A percentile compares a stretch with the other conserved stretches of the same genome.
Evolutionary conservation across 1,284 basidiomycete species (phyloP).

Genomic region (Fomitopsis palustris): DNA sequence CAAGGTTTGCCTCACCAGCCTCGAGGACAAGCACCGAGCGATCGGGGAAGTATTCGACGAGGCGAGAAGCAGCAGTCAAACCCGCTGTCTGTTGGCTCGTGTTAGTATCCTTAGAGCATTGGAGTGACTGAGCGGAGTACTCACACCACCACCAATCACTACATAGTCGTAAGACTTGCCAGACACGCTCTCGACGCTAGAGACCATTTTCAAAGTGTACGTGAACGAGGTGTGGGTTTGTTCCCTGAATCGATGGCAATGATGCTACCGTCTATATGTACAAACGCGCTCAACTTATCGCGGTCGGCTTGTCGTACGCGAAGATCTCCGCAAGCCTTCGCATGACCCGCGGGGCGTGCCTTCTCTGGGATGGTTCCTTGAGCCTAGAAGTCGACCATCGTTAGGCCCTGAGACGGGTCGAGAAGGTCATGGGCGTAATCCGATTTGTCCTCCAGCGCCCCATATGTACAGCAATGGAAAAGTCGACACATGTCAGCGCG

Average conservation of each 20-base stretch:
- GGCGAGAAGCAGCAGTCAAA: neutral
- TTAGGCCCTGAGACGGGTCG: neutral
- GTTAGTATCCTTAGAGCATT: neutral
- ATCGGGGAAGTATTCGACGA: slow-evolving; percentile 5
- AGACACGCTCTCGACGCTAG: neutral
- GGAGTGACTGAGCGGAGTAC: neutral
- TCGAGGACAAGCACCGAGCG: slow-evolving; percentile 37
- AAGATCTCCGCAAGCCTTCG: neutral
- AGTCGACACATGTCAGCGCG: neutral
- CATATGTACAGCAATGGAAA: neutral
- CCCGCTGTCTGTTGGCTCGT: neutral
- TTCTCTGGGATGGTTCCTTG: neutral
- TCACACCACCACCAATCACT: neutral
- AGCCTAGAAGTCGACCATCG: neutral
- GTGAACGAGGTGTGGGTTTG: neutral
- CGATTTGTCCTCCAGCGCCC: neutral
- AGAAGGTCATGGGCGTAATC: neutral
- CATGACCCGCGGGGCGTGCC: neutral
- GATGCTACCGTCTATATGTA: neutral
- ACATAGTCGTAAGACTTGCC: neutral
- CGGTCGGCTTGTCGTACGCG: neutral
- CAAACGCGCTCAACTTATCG: neutral
- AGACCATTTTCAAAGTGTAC: neutral
- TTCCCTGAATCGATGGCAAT: neutral
- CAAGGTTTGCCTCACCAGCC: slow-evolving; percentile 31